Conservation (phyloP, 805 yeast species). For the Yarrowia divulgata region DNA sequence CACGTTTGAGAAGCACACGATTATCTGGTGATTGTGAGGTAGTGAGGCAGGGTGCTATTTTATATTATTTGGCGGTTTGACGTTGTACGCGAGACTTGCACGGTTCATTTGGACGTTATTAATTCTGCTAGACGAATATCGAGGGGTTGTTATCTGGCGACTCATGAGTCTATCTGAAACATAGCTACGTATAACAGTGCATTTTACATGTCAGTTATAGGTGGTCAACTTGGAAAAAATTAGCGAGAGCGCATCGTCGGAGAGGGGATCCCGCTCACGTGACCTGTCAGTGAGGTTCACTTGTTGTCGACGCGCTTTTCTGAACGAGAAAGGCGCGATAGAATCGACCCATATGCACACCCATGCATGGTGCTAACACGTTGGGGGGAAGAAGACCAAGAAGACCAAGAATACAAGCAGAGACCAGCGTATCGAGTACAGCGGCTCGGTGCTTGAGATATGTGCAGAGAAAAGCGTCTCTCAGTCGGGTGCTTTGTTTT, state of each 20-base stretch:
- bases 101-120: no score
- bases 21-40: neutral
- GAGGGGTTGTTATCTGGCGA: no score
- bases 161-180: no score
- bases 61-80: no score
- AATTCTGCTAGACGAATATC: no score
- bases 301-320: neutral
- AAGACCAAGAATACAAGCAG: neutral
- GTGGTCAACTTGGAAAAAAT: neutral
- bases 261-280: neutral
- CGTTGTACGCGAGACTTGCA: no score
- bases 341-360: conserved; percentile 16
- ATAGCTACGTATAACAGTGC: no score
- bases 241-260: neutral
- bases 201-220: no score
- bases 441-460: neutral
- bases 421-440: neutral
- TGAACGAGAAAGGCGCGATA: neutral
- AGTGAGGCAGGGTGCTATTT: neutral
- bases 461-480: neutral
- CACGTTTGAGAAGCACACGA: neutral
- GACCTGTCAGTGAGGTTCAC: neutral
- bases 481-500: no score
- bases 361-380: conserved; percentile 12
- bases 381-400: neutral